Percentiles rank a stretch among this genome's conserved stretches.
Conservation (phyloP, 192 early-diverging fungal species). For the Thamnidium elegans region DNA sequence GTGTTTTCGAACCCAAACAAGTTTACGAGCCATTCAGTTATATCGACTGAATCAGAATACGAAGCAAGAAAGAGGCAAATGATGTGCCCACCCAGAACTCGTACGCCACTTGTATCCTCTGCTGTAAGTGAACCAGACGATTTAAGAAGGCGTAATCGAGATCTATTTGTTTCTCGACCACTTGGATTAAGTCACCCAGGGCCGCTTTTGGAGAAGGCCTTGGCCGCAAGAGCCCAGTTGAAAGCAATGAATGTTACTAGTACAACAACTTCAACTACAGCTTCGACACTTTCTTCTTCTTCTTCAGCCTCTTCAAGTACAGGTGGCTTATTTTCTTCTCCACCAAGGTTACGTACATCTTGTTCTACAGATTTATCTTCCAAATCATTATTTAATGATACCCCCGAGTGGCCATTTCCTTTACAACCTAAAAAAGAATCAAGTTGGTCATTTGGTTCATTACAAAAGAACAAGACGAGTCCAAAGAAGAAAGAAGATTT, state of each 20-base stretch:
- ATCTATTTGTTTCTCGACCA: constrained; percentile 23
- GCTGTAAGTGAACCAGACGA: constrained; percentile 36
- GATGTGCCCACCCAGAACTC: background rate
- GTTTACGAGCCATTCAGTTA: constrained; percentile 19
- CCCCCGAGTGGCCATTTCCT: constrained; percentile 30
- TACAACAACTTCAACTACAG: background rate
- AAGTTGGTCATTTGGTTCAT: constrained; percentile 10
- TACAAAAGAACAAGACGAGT: background rate
- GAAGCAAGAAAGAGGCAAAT: constrained; percentile 26
- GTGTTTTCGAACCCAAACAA: background rate
- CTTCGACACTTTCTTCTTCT: constrained; percentile 2
- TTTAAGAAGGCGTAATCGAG: constrained; percentile 23
- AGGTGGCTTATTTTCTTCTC: background rate
- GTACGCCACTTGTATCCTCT: constrained; percentile 10
- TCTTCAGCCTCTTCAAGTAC: background rate
- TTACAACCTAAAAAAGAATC: constrained; percentile 3
- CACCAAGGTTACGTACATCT: background rate
- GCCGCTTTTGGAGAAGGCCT: constrained; percentile 28
- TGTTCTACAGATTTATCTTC: background rate
- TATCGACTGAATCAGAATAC: constrained; percentile 29
- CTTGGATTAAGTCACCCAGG: constrained; percentile 24
- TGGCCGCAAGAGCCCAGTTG: constrained; percentile 27
- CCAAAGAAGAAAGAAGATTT: constrained; percentile 14
- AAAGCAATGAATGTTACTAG: constrained; percentile 5
- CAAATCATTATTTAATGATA: constrained; percentile 17